Evolutionary conservation across 2,329 filamentous ascomycete genomes (phyloP).

Genomic region (Colletotrichum camelliae): DNA sequence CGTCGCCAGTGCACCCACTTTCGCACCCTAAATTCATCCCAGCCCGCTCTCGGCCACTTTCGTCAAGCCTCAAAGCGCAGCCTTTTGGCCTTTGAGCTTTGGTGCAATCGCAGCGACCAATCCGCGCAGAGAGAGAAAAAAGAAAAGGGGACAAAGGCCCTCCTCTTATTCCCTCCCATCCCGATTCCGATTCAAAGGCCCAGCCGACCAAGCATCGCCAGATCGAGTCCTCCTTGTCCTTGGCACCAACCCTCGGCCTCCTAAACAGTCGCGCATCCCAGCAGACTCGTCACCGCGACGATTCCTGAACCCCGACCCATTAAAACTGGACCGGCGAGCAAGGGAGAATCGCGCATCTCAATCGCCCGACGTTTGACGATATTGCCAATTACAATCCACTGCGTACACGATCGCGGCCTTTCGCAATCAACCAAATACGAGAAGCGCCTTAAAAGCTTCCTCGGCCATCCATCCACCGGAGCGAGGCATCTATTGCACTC

Average conservation of each 20-base stretch:
- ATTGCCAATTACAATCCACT: constrained; percentile 5
- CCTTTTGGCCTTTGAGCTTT: neutral
- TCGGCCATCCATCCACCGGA: neutral
- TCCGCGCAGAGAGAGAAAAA: neutral
- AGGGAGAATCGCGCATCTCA: constrained; percentile 20
- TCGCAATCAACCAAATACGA: neutral
- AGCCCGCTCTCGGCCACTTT: constrained; percentile 22
- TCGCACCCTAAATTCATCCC: constrained; percentile 6
- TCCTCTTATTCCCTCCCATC: neutral
- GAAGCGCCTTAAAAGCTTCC: neutral
- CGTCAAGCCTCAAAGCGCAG: constrained; percentile 18
- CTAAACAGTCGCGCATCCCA: neutral
- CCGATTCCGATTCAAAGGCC: neutral
- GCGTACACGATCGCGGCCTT: neutral
- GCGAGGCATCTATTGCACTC: neutral
- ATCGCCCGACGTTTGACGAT: constrained; percentile 4
- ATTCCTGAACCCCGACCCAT: constrained; percentile 7
- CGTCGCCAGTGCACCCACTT: neutral
- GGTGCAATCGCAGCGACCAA: neutral
- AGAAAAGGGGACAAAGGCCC: constrained; percentile 11
- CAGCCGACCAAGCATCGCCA: neutral
- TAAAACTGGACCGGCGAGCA: constrained; percentile 17
- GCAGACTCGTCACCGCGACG: constrained; percentile 2
- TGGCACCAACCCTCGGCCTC: neutral
- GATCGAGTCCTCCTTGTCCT: neutral